Base-by-base conservation (phyloP, 139 green algal genomes). In the Pleodorina starrii region DNA sequence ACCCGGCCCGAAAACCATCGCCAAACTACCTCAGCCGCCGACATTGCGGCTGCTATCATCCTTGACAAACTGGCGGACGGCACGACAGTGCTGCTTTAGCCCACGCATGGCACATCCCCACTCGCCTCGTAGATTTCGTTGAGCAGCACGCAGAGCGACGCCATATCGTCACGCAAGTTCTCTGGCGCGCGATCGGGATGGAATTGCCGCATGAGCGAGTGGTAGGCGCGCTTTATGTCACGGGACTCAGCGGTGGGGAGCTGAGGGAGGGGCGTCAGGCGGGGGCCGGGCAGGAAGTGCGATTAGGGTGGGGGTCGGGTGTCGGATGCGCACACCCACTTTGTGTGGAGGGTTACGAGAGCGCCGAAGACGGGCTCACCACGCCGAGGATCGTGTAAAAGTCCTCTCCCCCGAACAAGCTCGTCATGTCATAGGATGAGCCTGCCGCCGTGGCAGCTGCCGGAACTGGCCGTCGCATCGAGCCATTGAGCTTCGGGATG, bases 91-190 rank as follows among this genome's bases (percentile, higher is more conserved):
- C n/a, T n/a, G n/a, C n/a, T n/a, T n/a, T n/a, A n/a, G n/a, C n/a
- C n/a, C n/a, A n/a, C n/a, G n/a, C n/a, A n/a, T n/a, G n/a, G n/a
- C n/a, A n/a, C n/a, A n/a, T n/a, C n/a, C n/a, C n/a, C n/a, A 66
- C 59, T 40, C 43, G 35, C 91, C 59, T 89, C 75, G 88, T 94
- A 94, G 40, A 95, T 93, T 60, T 95, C 86, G 60, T 95, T 95
- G 2, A 95, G 69, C 46, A 95, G 90, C 7, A 88, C 90, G 36
- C 88, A 92, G 17, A 94, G 88, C 19, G 84, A 69, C n/a, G 83
- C 89, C 23, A 87, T 90, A 32, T 94, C 78, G 3, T 85, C 68
- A 25, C 48, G 77, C 74, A 86, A 63, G 25, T 38, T 54, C 69
- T 48, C 85, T 12, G 87, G 73, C 68, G 63, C 60, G 40, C 46